Base-by-base conservation (phyloP, 805 yeast species). In the Kodamaea restingae region DNA sequence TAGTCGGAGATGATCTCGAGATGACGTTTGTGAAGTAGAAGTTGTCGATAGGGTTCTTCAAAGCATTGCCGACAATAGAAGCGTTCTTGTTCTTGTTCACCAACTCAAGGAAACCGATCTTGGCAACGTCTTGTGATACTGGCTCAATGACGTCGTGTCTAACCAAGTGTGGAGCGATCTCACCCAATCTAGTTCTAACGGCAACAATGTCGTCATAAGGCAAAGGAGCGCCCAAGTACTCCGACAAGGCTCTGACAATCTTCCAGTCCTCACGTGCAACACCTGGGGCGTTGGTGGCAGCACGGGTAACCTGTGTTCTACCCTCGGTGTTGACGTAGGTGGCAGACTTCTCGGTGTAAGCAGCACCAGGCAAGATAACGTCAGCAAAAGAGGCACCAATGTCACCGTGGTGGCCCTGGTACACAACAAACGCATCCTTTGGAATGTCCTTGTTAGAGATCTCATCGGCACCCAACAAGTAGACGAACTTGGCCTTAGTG, bases 351-450 rank as follows among this genome's bases (percentile, higher is more conserved):
- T 86, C 95, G 28, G 95, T 87, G 74, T 82, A 87, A 28, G 95
- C 95, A 25, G 90, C 75, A 35, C 90, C 90, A 33, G 95, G 95
- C 49, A 86, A 74, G 43, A 86, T 76, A 32, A 86, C 95, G 61
- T 86, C 95, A 32, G 95, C 95, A 51, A 78, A 75, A 7, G 91
- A 80, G 20, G 95, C 95, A 50, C 95, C 95, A 15, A 75, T 62
- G 52, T 86, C 95, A 66, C 95, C 95, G 64, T 86, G 95, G 64
- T 87, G 95, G 40, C 95, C 95, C 67, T 86, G 88, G 67, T 86
- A 86, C 38, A 86, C 80, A 21, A 87, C 95, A 60, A 86, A 87
- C 3, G 95, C 87, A 58, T 86, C 93, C 60, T 72, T 70, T 49
- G 95, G 95, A 51, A 86, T 77, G 43, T 82, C 83, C 43, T 73